Conservation (phyloP, 805 yeast species). For the Candida nonsorbophila region DNA sequence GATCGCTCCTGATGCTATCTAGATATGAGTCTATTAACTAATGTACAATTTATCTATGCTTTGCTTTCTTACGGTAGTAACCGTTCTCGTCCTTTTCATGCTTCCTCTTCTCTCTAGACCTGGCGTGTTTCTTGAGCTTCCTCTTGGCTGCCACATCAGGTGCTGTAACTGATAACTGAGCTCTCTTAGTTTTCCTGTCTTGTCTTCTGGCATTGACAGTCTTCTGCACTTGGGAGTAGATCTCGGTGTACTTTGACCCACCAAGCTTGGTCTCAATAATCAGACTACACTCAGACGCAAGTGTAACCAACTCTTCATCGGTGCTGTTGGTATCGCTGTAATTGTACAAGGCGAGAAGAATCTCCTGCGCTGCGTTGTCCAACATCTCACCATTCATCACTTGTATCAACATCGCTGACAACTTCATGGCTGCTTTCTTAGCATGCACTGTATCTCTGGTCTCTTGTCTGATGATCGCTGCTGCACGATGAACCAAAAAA, state of each 20-base stretch:
- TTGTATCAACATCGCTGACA: constrained; percentile 60
- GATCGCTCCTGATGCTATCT: no score
- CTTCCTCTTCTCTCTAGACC: constrained; percentile 72
- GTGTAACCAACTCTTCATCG: constrained; percentile 45
- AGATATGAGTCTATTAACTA: no score
- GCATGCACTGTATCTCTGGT: constrained; percentile 50
- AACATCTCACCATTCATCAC: constrained; percentile 39
- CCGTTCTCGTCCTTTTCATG: constrained; percentile 74
- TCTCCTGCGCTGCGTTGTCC: constrained; percentile 36
- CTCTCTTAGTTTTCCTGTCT: constrained; percentile 71
- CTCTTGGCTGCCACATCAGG: constrained; percentile 82
- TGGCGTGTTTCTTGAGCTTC: constrained; percentile 70
- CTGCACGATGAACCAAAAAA: constrained; percentile 59
- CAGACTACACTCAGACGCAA: constrained; percentile 62
- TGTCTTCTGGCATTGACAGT: constrained; percentile 56
- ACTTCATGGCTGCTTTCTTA: constrained; percentile 65
- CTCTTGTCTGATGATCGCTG: constrained; percentile 64
- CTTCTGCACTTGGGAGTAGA: constrained; percentile 61
- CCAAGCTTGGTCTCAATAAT: constrained; percentile 68
- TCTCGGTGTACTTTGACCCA: constrained; percentile 56
- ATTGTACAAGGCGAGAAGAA: constrained; percentile 50
- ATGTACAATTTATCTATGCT: not conserved
- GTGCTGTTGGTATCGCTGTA: constrained; percentile 41
- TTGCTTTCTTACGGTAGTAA: constrained; percentile 40
- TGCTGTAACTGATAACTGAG: constrained; percentile 67